Percentiles rank a stretch among this genome's conserved stretches.
Evolutionary conservation across 148 eudicot species (phyloP).

Genomic region (Pouteria glomerata): DNA sequence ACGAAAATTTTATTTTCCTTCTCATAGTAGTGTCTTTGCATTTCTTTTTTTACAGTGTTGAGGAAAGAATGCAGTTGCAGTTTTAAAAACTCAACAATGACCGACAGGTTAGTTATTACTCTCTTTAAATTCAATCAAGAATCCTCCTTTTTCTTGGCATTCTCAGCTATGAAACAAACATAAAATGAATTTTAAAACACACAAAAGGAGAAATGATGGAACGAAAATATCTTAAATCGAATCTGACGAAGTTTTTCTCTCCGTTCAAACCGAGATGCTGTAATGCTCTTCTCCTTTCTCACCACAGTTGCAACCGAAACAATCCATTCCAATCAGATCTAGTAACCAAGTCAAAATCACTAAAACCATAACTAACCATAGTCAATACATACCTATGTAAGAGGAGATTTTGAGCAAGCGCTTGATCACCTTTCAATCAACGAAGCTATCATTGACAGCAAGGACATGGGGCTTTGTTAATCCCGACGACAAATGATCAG

Average conservation of each 20-base stretch:
- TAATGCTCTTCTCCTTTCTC: constrained; percentile 52
- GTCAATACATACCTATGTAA: constrained; percentile 50
- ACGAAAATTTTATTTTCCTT: too few species aligned
- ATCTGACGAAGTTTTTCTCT: constrained; percentile 32
- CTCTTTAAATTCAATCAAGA: too few species aligned
- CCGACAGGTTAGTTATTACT: too few species aligned
- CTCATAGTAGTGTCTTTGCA: too few species aligned
- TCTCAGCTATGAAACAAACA: constrained; percentile 16
- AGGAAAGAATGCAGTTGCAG: too few species aligned
- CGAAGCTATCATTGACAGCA: constrained; percentile 60
- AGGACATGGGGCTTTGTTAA: constrained; percentile 46
- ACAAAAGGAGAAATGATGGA: not conserved
- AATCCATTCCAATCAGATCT: not conserved
- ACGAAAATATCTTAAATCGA: constrained; percentile 30
- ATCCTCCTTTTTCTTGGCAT: too few species aligned
- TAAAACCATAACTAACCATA: not conserved
- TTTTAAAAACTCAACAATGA: too few species aligned
- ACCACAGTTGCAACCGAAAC: constrained; percentile 53
- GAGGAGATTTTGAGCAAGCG: constrained; percentile 45
- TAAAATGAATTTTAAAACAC: constrained; percentile 1
- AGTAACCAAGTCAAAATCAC: constrained; percentile 9
- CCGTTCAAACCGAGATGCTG: constrained; percentile 58
- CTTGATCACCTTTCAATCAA: constrained; percentile 60
- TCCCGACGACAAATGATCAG: not conserved
- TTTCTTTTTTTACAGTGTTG: too few species aligned